Evolutionary conservation across 768 basidiomycete species (phyloP).

Genomic region (Harrya chromipes): DNA sequence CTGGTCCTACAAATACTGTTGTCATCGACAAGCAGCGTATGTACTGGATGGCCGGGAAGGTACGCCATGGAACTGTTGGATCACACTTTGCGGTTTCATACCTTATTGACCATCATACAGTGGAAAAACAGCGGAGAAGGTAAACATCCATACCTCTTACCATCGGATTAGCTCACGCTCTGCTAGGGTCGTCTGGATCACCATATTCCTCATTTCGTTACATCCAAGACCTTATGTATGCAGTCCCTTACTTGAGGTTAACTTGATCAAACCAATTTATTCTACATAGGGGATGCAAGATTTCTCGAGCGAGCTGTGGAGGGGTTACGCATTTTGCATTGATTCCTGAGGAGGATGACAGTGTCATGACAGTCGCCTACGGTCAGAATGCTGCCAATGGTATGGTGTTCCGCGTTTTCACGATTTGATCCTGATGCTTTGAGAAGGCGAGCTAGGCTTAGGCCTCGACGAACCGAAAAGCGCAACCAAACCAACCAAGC

Average conservation of each 20-base stretch:
- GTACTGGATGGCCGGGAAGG: constrained; percentile 86
- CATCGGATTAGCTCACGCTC: constrained; percentile 4
- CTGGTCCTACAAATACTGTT: constrained; percentile 82
- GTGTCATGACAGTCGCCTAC: constrained; percentile 82
- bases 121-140: constrained; percentile 98
- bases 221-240: constrained; percentile 83
- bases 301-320: constrained; percentile 64
- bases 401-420: constrained; percentile 20
- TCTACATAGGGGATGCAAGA: constrained; percentile 69
- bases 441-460: constrained; percentile 71
- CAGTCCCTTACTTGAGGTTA: not conserved
- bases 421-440: not conserved
- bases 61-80: constrained; percentile 21
- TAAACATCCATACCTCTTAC: constrained; percentile 17
- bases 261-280: constrained; percentile 1
- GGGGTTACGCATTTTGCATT: constrained; percentile 89
- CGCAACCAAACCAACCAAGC: constrained; percentile 74
- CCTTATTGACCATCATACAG: constrained; percentile 36
- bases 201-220: constrained; percentile 85
- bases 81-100: not conserved
- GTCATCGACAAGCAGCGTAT: constrained; percentile 83
- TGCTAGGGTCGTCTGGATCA: constrained; percentile 79
- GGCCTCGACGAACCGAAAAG: constrained; percentile 82
- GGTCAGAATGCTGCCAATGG: constrained; percentile 87
- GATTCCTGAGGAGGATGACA: constrained; percentile 68